Evolutionary conservation across 441 rosid genomes (phyloP), one percentile per base, ranked within the genome.

Genomic region (Corymbia citriodora): DNA sequence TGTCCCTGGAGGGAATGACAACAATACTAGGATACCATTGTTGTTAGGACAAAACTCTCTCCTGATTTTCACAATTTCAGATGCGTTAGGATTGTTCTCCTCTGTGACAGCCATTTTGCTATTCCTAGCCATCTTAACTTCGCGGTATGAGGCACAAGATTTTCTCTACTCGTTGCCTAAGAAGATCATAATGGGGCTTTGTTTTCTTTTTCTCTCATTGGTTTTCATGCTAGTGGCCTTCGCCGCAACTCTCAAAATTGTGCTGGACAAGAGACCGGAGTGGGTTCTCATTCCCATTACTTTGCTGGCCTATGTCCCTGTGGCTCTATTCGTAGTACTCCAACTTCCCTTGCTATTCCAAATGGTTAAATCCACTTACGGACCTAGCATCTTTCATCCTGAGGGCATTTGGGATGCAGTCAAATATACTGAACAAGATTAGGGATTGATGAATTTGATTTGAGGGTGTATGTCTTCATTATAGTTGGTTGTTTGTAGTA

Each of bases 131-230:
- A 65, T 65, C 40, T n/a, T 65, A 65, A 65, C 74, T 1, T 65
- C 21, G 5, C 40, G 10, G 10, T n/a, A n/a, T 2, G 74, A 65
- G 36, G 0, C 6, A 0, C 2, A 15, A 65, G 74, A 65, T 8
- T 65, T 65, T 65, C 74, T n/a, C 8, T 3, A 65, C 0, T 7
- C 21, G 1, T n/a, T 65, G 40, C 40, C 74, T 15, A 65, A n/a
- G 10, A 65, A 8, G 40, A n/a, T 65, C 74, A n/a, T 65, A 15
- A n/a, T 15, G 21, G 21, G 74, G 10, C 74, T n/a, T 7, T 3
- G 0, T 15, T n/a, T 65, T 3, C 74, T 65, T 36, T n/a, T 65
- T 3, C 19, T 65, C 19, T 65, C 72, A 36, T n/a, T 65, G 10
- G 72, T 10, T 65, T 65, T 15, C 9, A 65, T 65, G 72, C 6